These are phyloP conservation scores for Boletus vinaceobasis DNA, from an alignment of 768 basidiomycete species.

Conservation along the genomic window DNA sequence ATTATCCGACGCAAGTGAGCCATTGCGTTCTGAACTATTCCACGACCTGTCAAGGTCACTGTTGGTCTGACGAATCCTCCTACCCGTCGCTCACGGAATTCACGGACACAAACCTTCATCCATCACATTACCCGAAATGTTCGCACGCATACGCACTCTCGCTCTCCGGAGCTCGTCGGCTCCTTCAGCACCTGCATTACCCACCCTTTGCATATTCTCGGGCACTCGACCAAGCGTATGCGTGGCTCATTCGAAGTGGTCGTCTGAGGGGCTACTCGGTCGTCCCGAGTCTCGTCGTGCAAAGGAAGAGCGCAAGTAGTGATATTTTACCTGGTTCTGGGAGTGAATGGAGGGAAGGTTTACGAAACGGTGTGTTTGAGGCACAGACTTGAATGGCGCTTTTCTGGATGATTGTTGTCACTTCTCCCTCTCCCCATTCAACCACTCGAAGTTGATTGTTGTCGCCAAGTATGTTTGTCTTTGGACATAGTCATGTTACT, in stretches of 20 bases:
- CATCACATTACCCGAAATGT: constrained; percentile 61
- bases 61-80: constrained; percentile 69
- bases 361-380: constrained; percentile 47
- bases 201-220: constrained; percentile 74
- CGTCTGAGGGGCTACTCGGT: constrained; percentile 59
- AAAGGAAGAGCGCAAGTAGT: constrained; percentile 55
- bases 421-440: not conserved
- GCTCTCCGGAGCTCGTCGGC: constrained; percentile 53
- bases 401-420: not conserved
- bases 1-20: not conserved
- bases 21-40: not conserved
- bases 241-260: constrained; percentile 60
- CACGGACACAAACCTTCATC: constrained; percentile 41
- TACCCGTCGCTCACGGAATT: constrained; percentile 36
- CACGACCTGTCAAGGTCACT: constrained; percentile 53
- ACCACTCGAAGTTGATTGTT: not conserved
- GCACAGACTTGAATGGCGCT: not conserved
- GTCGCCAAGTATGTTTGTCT: not conserved
- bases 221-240: constrained; percentile 69
- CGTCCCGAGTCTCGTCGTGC: constrained; percentile 64
- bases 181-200: constrained; percentile 56
- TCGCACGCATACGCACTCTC: constrained; percentile 73
- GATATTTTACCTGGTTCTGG: constrained; percentile 51
- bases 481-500: not conserved
- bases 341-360: constrained; percentile 52